Percentiles rank a stretch among this genome's conserved stretches.
Conservation (phyloP, 352 stramenopile genomes). For the Phytophthora rubi region DNA sequence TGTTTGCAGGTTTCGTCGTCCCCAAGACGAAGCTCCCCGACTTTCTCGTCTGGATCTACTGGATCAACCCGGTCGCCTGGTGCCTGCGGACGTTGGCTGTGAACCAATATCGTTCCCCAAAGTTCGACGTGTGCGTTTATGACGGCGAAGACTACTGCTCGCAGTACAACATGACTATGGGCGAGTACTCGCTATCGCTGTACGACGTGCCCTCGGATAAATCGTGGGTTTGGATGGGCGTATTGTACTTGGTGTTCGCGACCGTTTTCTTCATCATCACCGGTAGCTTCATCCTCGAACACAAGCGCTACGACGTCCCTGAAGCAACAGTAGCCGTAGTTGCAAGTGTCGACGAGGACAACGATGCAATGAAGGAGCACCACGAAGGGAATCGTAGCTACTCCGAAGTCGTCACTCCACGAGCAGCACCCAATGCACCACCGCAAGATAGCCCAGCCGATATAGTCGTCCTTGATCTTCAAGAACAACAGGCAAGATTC, state of each 20-base stretch:
- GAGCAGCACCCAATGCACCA: not conserved
- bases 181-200: slow-evolving; percentile 34
- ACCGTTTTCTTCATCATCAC: slow-evolving; percentile 37
- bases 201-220: slow-evolving; percentile 37
- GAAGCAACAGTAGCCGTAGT: slow-evolving; percentile 14
- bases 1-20: slow-evolving; percentile 55
- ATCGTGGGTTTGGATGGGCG: slow-evolving; percentile 30
- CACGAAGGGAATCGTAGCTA: slow-evolving; percentile 11
- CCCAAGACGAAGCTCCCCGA: slow-evolving; percentile 36
- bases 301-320: slow-evolving; percentile 38
- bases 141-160: slow-evolving; percentile 33
- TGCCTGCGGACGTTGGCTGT: slow-evolving; percentile 38
- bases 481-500: slow-evolving; percentile 26
- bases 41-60: slow-evolving; percentile 65
- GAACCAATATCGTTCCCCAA: slow-evolving; percentile 40
- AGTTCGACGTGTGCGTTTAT: slow-evolving; percentile 39
- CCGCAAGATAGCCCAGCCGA: not conserved
- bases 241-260: slow-evolving; percentile 9
- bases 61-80: slow-evolving; percentile 60
- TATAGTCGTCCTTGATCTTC: slow-evolving; percentile 20
- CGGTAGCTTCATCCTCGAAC: slow-evolving; percentile 28
- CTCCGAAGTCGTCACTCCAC: slow-evolving; percentile 4
- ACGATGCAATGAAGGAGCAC: slow-evolving; percentile 1
- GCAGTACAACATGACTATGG: slow-evolving; percentile 36
- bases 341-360: not conserved